Conservation (phyloP, 441 rosid genomes). For the Lepidium campestre region DNA sequence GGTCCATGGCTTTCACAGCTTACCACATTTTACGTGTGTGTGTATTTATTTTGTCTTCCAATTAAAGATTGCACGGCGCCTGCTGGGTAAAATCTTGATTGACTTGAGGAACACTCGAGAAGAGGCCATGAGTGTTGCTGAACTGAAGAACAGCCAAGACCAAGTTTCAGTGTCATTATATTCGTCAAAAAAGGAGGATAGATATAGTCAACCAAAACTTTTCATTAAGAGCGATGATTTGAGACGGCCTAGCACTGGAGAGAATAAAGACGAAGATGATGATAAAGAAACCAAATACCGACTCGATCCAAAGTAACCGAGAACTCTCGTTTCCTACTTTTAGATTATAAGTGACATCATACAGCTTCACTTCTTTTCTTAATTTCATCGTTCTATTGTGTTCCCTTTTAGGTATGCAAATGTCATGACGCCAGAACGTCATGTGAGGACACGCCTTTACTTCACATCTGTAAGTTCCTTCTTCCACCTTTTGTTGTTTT, state of each 20-base stretch:
- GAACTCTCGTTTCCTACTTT: background rate
- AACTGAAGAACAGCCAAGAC: slow-evolving; percentile 73
- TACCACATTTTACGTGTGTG: background rate
- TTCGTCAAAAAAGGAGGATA: slow-evolving; percentile 44
- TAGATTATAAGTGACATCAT: background rate
- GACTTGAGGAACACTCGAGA: slow-evolving; percentile 96
- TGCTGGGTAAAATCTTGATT: slow-evolving; percentile 94
- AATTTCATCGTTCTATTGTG: background rate
- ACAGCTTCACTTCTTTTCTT: background rate
- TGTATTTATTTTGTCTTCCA: background rate
- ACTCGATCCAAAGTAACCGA: slow-evolving; percentile 75
- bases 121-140: slow-evolving; percentile 93
- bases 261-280: slow-evolving; percentile 84
- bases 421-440: slow-evolving; percentile 98
- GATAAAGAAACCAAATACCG: slow-evolving; percentile 97
- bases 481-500: background rate
- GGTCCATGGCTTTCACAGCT: background rate
- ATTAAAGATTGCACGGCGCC: slow-evolving; percentile 85
- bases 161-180: slow-evolving; percentile 35
- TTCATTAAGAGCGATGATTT: slow-evolving; percentile 49
- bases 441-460: slow-evolving; percentile 98
- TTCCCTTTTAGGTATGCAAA: slow-evolving; percentile 72
- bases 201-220: slow-evolving; percentile 50
- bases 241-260: slow-evolving; percentile 67
- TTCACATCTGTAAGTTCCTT: slow-evolving; percentile 86